Evolutionary conservation across 441 rosid species (phyloP).

Genomic region (Euphorbia celastroides): DNA sequence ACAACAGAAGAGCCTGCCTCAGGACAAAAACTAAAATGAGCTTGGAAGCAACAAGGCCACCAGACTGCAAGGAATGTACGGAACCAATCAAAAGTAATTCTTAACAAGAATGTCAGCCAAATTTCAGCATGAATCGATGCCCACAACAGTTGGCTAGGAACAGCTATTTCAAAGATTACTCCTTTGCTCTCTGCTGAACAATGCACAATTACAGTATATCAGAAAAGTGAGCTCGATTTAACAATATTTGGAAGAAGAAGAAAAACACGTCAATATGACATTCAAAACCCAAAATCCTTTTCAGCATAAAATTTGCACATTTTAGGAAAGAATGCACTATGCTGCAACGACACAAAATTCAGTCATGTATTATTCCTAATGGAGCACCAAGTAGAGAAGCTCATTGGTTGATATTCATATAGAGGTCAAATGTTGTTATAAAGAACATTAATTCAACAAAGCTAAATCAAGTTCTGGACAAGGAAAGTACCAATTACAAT

Average conservation of each 20-base stretch:
- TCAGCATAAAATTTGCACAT: too few relatives aligned
- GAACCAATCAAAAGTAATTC: slow-evolving; percentile 41
- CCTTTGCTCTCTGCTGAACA: slow-evolving; percentile 9
- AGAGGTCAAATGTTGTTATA: background rate
- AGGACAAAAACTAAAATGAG: background rate
- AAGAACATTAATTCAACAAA: background rate
- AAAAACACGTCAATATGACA: background rate
- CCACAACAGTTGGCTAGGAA: slow-evolving; percentile 34
- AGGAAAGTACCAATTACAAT: too few relatives aligned
- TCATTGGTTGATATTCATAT: background rate
- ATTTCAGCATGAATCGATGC: slow-evolving; percentile 36
- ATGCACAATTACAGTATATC: slow-evolving; percentile 1
- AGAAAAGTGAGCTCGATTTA: background rate
- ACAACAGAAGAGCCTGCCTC: too few relatives aligned
- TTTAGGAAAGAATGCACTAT: too few relatives aligned
- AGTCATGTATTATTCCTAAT: background rate
- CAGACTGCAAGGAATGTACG: too few relatives aligned
- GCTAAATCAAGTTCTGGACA: too few relatives aligned
- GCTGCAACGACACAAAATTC: background rate
- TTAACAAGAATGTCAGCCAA: slow-evolving; percentile 42
- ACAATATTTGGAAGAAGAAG: background rate
- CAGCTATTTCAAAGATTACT: slow-evolving; percentile 27
- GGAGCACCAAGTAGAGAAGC: background rate
- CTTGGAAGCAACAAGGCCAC: slow-evolving; percentile 46
- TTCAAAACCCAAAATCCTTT: background rate